Evolutionary conservation across 371 early-diverging fungal genomes (phyloP), one percentile per base, ranked within the genome.

Genomic region (Mortierella sp.): DNA sequence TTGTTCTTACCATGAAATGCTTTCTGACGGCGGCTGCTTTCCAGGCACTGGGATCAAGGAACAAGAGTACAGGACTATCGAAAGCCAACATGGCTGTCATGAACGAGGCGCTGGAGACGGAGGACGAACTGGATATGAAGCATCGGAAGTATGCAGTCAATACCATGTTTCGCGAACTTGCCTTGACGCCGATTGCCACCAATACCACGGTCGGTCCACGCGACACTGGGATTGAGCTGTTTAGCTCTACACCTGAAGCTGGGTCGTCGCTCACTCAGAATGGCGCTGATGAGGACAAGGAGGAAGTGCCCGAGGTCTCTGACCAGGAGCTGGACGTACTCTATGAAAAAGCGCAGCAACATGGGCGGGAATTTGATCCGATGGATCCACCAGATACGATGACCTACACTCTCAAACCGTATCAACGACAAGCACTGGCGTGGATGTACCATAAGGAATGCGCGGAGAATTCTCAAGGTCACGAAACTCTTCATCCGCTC

Each of bases 391-490:
- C 86, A 24, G 37, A 46, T 0, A 79, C 85, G 4, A 78, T 92
- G 79, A 67, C 72, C 7, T 61, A 89, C 0, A 73, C 76, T 17
- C 62, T 92, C 43, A 86, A 88, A 44, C 84, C 84, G 12, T 92
- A 92, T 56, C 93, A 92, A 39, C 79, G 83, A 53, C 80, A 85
- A 76, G 87, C 88, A 0, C 64, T 89, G 23, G 80, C 84, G 11
- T 89, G 89, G 86, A 90, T 90, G 90, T 59, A 65, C 17, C 51
- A 81, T n/a, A 91, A 88, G 67, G 90, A 89, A 47, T 26, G 66
- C 4, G 19, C 62, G 5, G 76, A 79, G 2, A 47, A 64, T 31
- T 64, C 52, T 3, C 55, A 47, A 12, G 50, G 68, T 11, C 80
- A 80, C 59, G 67, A 82, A 19, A 60, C 84, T 6, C 80, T 90